Evolutionary conservation across 169 alveolate species (phyloP), one percentile per base, ranked within the genome.

Genomic region (Theileria luwenshuni): DNA sequence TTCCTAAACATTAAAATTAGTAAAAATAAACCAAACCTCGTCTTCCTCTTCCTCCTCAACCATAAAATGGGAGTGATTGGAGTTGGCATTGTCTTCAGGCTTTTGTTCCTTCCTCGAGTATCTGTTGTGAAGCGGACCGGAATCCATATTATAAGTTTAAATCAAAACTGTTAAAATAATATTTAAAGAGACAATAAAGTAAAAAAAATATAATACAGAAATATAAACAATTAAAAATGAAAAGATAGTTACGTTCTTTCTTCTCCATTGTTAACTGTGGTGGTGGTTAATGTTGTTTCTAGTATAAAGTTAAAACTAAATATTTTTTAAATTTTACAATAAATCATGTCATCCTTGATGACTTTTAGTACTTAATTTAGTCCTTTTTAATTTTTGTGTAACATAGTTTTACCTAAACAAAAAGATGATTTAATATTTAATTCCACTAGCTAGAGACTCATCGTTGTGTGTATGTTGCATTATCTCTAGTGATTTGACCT

Each of bases 41-140:
- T 25, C 75, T 52, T 48, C 64, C 32, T 62, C 71, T 21, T 38
- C 71, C 15, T 38, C 54, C 25, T 38, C 54, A 33, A 41, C 51
- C 27, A 33, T 17, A 25, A 35, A 1, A 1, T 13, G 52, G 28
- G 8, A 5, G 3, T 32, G 7, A 43, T 13, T 35, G n/a, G n/a
- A n/a, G n/a, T 38, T 41, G 19, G 51, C 17, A 10, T 17, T 19
- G 3, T 10, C 42, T 21, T 19, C 51, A 15, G 28, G 10, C 42
- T 33, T 19, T 27, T 28, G 42, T 0, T 43, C 58, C 10, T 47
- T 30, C 32, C 45, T 8, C 17, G 13, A 41, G 30, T 35, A 56
- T 21, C 21, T 43, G 35, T 41, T 62, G 23, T 56, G 45, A 6
- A 25, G 8, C 12, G 38, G 15, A 6, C 30, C 65, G 3, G 65